These are phyloP conservation scores for Pythium monospermum DNA, from an alignment of 352 stramenopile species.

Conservation along the genomic window DNA sequence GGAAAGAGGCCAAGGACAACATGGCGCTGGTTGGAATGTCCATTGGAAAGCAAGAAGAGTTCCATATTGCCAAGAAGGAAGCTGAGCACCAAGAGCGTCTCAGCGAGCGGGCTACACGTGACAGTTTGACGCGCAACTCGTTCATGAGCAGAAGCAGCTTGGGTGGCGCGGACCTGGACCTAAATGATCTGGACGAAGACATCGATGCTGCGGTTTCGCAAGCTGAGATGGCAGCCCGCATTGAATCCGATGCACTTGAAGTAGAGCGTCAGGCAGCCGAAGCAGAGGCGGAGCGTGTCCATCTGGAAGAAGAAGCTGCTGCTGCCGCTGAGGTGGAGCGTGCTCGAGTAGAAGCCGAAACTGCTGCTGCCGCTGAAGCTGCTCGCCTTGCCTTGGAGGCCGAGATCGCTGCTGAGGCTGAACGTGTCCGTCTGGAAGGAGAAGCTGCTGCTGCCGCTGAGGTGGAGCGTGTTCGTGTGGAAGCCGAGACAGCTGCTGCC, in stretches of 20 bases:
- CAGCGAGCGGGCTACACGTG: constrained; percentile 18
- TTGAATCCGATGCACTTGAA: constrained; percentile 19
- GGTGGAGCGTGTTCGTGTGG: constrained; percentile 4
- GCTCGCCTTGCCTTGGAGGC: constrained; percentile 4
- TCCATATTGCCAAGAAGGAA: constrained; percentile 13
- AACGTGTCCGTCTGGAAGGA: no score
- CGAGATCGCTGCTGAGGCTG: background rate
- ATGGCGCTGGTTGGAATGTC: constrained; percentile 16
- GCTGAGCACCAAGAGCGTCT: constrained; percentile 15
- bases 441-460: background rate
- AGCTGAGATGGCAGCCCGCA: constrained; percentile 38
- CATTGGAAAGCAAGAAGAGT: constrained; percentile 18
- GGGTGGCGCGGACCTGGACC: constrained; percentile 12
- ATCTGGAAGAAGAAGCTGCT: no score
- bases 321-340: background rate
- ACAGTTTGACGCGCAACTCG: constrained; percentile 19
- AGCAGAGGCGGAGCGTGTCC: no score
- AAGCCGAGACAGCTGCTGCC: no score
- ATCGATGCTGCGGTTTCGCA: constrained; percentile 15
- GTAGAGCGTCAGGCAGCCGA: constrained; percentile 6
- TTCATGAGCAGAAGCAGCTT: constrained; percentile 13
- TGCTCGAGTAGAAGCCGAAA: background rate
- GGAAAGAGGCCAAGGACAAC: constrained; percentile 21
- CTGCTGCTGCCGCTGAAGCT: background rate
- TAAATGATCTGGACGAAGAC: constrained; percentile 11